Percentiles rank a stretch among this genome's conserved stretches.
Conservation (phyloP, 768 basidiomycete species). For the Mycena albidolilacea region DNA sequence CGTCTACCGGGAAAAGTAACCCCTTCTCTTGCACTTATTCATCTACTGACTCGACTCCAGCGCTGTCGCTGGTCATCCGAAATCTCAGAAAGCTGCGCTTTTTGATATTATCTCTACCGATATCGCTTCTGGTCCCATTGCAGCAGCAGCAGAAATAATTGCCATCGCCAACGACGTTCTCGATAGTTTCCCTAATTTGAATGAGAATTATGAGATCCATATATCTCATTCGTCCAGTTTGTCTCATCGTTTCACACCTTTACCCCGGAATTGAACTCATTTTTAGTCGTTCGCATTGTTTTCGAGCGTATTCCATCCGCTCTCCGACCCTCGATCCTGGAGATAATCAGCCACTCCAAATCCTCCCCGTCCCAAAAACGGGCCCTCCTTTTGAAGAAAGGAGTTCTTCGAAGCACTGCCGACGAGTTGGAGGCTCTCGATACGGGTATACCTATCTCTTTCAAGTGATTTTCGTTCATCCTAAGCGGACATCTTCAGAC, state of each 20-base stretch:
- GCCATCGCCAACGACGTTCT: conserved; percentile 77
- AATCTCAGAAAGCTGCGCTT: conserved; percentile 79
- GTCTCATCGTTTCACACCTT: conserved; percentile 42
- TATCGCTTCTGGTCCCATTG: conserved; percentile 70
- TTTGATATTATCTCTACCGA: conserved; percentile 91
- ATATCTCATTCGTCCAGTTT: conserved; percentile 84
- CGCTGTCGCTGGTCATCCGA: conserved; percentile 80
- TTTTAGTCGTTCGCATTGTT: conserved; percentile 75
- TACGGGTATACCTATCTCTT: conserved; percentile 56
- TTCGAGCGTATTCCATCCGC: conserved; percentile 74
- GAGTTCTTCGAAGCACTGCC: conserved; percentile 73
- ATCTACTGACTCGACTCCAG: conserved; percentile 51
- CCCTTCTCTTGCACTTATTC: conserved; percentile 15
- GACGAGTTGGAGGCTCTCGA: conserved; percentile 86
- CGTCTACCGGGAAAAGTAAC: conserved; percentile 78
- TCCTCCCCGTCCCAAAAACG: conserved; percentile 79
- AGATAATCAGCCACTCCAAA: conserved; percentile 77
- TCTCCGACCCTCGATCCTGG: conserved; percentile 69
- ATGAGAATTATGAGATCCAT: conserved; percentile 79
- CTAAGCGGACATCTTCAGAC: conserved; percentile 53
- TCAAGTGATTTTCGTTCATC: conserved; percentile 5
- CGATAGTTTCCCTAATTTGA: conserved; percentile 79
- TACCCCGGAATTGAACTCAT: conserved; percentile 6
- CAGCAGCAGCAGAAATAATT: conserved; percentile 83
- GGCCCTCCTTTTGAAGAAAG: conserved; percentile 76